These are phyloP conservation scores for Hypoxylon fragiforme DNA, from an alignment of 495 filamentous ascomycete genomes.

Conservation along the genomic window DNA sequence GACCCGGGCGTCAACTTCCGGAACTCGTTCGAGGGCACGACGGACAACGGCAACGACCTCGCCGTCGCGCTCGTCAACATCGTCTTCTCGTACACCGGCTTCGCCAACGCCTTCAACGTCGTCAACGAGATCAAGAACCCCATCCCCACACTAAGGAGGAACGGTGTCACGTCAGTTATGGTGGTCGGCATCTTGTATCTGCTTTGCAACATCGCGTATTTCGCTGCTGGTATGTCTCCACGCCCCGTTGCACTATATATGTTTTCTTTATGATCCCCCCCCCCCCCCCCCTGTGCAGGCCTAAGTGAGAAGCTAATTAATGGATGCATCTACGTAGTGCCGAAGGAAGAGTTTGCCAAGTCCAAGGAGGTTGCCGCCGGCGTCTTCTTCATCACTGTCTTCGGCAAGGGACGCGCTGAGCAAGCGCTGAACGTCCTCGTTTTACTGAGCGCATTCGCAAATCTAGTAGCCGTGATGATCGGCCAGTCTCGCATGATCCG, in stretches of 20 bases:
- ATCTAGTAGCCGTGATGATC: conserved; percentile 62
- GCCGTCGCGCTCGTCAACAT: conserved; percentile 65
- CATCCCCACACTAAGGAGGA: conserved; percentile 52
- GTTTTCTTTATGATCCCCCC: too few species aligned
- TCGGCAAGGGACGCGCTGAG: conserved; percentile 55
- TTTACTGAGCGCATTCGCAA: conserved; percentile 64
- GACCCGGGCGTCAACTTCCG: conserved; percentile 61
- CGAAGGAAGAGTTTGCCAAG: conserved; percentile 53
- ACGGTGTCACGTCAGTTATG: conserved; percentile 53
- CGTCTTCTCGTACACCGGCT: conserved; percentile 66
- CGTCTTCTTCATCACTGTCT: conserved; percentile 63
- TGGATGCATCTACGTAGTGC: conserved; percentile 36
- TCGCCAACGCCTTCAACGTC: conserved; percentile 64
- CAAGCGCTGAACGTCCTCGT: conserved; percentile 64
- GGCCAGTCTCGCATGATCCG: conserved; percentile 61
- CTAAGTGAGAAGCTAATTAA: conserved; percentile 6
- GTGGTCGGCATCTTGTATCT: conserved; percentile 60
- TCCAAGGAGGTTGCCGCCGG: conserved; percentile 60
- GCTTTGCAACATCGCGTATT: conserved; percentile 65
- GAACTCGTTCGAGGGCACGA: conserved; percentile 58
- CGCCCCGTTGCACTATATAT: too few species aligned
- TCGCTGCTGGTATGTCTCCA: conserved; percentile 50
- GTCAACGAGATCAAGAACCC: conserved; percentile 66
- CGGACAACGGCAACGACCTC: conserved; percentile 56
- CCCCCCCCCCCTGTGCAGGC: neutral